phyloP scores from a whole-genome alignment of 352 stramenopile genomes.

The Pythium folliculosum region DNA sequence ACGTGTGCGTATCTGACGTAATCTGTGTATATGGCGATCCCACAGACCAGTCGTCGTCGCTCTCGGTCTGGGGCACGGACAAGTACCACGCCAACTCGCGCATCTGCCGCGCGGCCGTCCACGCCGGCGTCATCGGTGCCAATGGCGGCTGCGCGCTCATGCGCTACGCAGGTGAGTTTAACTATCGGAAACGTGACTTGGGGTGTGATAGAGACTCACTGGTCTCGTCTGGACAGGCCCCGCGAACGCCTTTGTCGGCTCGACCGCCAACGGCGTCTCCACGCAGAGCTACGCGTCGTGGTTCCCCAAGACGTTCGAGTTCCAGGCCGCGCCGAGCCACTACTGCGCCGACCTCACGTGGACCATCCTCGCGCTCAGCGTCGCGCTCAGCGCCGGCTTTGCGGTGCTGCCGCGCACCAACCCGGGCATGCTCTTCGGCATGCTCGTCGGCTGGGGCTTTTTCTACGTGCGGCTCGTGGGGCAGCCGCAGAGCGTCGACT shows the following conservation, averaged over 20 bases:
- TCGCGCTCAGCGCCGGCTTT: constrained; percentile 44
- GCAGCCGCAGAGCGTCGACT: constrained; percentile 62
- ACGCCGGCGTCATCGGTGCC: constrained; percentile 64
- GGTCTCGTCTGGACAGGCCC: constrained; percentile 27
- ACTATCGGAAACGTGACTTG: not conserved
- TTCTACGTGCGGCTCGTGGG: constrained; percentile 73
- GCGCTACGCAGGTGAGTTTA: constrained; percentile 47
- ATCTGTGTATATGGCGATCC: not conserved
- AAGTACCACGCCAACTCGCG: constrained; percentile 76
- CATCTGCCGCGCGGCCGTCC: constrained; percentile 78
- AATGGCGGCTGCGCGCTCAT: constrained; percentile 76
- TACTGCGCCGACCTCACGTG: constrained; percentile 78
- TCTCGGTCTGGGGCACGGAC: constrained; percentile 69
- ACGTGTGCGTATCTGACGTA: not conserved
- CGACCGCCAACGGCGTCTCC: constrained; percentile 52
- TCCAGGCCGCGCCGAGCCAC: constrained; percentile 48
- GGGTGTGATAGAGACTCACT: too few species aligned
- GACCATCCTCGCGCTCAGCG: constrained; percentile 53
- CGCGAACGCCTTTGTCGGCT: constrained; percentile 49
- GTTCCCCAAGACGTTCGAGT: constrained; percentile 86
- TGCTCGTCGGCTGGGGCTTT: constrained; percentile 64
- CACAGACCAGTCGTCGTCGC: constrained; percentile 60
- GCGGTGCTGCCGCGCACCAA: constrained; percentile 50
- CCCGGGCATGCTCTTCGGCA: constrained; percentile 48
- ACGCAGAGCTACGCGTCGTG: constrained; percentile 56